Evolutionary conservation across 2,329 filamentous ascomycete species (phyloP), one percentile per base, ranked within the genome.

Genomic region (Paecilomyces sp.): DNA sequence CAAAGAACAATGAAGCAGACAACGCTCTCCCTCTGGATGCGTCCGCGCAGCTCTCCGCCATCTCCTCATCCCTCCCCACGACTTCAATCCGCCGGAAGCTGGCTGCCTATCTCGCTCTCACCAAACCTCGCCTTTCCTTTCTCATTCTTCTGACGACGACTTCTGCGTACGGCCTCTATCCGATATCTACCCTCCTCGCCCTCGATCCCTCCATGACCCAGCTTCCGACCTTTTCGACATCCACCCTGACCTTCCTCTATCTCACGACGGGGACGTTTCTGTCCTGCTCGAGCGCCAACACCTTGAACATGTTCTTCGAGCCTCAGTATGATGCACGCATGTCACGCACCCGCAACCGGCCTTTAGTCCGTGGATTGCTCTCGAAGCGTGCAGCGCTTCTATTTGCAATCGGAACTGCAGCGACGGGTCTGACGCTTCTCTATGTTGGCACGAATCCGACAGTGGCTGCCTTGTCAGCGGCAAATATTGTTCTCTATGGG

Each of bases 241-340:
- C 90, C 62, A 91, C 94, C 1, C 81, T 97, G 58, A 99, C 94
- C 8, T 87, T 97, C 18, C 82, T 95, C 57, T 97, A 96, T 79
- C 86, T 99, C 57, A 96, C 93, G 0, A 86, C 86, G 3, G 93
- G 94, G 61, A 97, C 94, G 0, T 87, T 92, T 3, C 82, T 97
- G 22, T 94, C 91, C 73, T 90, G 86, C n/a, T 91, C 92, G 52
- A 91, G 89, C 61, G 94, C 94, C 52, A 99, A 99, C 73, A 86
- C 94, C 1, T 81, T 97, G 65, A 99, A 99, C 76, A 99, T 99
- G 94, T 86, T 97, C 60, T 92, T 97, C 76, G 94, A 99, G 76
- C 90, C 88, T 9, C 82, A 87, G 61, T 92, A 92, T 70, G 94
- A 99, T 74, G 91, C 92, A 54, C 86, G 89, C 68, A 99, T 99